These are phyloP conservation scores for Lactarius evosmus DNA, from an alignment of 768 basidiomycete species.

Conservation along the genomic window DNA sequence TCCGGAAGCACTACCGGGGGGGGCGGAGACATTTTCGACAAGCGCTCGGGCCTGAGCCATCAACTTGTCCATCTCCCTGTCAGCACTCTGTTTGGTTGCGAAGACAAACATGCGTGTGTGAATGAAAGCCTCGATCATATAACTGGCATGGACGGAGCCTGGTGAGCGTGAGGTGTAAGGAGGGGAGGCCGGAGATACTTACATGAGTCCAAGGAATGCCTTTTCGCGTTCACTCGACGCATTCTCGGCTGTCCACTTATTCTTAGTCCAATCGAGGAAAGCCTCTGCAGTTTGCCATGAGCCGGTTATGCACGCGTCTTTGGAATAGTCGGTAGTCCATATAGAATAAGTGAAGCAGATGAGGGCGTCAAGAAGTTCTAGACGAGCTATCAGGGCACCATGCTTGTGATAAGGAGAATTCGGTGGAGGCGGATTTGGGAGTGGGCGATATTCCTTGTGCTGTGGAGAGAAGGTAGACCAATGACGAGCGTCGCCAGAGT, in stretches of 20 bases:
- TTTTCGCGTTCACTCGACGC: conserved; percentile 47
- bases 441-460: conserved; percentile 61
- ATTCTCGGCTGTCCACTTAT: conserved; percentile 55
- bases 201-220: conserved; percentile 78
- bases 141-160: conserved; percentile 44
- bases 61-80: conserved; percentile 27
- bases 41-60: conserved; percentile 28
- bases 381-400: conserved; percentile 69
- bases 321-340: conserved; percentile 71
- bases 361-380: conserved; percentile 79
- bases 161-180: conserved; percentile 35
- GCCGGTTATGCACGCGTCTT: conserved; percentile 51
- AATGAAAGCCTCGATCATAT: conserved; percentile 77
- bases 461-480: conserved; percentile 67
- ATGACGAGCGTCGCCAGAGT: conserved; percentile 76
- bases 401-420: conserved; percentile 72
- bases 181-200: conserved; percentile 38
- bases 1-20: conserved; percentile 19
- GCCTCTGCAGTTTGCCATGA: conserved; percentile 69
- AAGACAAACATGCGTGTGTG: conserved; percentile 50
- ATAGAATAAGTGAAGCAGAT: conserved; percentile 80
- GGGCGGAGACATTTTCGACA: conserved; percentile 28
- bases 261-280: conserved; percentile 69
- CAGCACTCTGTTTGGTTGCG: conserved; percentile 33
- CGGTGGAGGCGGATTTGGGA: conserved; percentile 59